phyloP scores from a whole-genome alignment of 257 asterid species.

The Cynanchum wilfordii region DNA sequence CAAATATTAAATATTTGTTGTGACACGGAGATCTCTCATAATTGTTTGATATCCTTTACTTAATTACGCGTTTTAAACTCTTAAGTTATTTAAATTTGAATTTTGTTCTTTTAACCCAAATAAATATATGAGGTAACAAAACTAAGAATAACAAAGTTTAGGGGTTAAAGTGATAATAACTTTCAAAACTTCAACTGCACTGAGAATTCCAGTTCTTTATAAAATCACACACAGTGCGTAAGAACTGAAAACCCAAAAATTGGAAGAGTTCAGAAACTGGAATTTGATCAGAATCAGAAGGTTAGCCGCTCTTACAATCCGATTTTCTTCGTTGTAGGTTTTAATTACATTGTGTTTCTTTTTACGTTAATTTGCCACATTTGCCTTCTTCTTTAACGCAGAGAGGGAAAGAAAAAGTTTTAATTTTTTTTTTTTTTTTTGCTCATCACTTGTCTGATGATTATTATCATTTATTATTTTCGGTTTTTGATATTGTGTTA shows the following conservation, averaged over 20 bases:
- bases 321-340: not conserved
- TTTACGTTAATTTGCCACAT: not conserved
- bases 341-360: not conserved
- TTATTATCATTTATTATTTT: not conserved
- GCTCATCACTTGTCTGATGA: not conserved
- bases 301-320: not conserved
- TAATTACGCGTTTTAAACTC: too few relatives aligned
- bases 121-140: not conserved
- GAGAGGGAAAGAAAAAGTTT: too few relatives aligned
- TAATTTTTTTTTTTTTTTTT: not conserved
- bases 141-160: not conserved
- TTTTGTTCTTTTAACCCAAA: not conserved
- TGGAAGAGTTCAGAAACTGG: too few relatives aligned
- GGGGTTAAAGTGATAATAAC: not conserved
- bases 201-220: not conserved
- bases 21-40: too few relatives aligned
- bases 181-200: not conserved
- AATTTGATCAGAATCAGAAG: not conserved
- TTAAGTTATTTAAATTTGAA: too few relatives aligned
- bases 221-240: not conserved
- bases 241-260: not conserved
- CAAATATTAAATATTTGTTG: too few relatives aligned
- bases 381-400: not conserved
- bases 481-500: not conserved
- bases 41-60: too few relatives aligned